Base-by-base conservation (phyloP, 371 early-diverging fungal genomes). In the Circinella umbellata region DNA sequence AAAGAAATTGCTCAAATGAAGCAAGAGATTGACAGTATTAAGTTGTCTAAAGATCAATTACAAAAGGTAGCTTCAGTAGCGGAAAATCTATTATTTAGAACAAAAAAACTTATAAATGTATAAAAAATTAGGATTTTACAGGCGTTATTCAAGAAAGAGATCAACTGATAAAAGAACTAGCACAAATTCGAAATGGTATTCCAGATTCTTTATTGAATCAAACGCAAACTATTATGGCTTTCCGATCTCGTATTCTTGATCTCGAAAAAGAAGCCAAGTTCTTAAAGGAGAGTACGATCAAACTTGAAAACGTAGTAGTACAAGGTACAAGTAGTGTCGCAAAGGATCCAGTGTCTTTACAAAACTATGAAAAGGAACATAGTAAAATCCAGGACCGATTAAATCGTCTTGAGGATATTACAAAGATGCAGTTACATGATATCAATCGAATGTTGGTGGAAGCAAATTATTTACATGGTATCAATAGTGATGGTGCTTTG, bases 361-460 rank as follows among this genome's bases (percentile, higher is more conserved):
- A 76, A 17, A 53, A 69, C 15, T 90, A 89, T 69, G 82, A 84
- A 71, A 76, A 72, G 55, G 84, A 84, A 69, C 82, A 89, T 63
- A 76, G 84, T 34, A 85, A 84, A 42, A 86, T 89, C 49, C 83
- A 89, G 75, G 89, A 87, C 71, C 88, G 89, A 66, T 77, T 85
- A 66, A 83, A 88, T 54, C 69, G 88, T 39, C 79, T 91, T 62
- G 86, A 88, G 63, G 88, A 83, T 85, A 90, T 81, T 67, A 87
- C 82, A 65, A 89, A 77, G 53, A 88, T 84, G 76, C 88, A 91
- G 69, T 74, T 88, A 57, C 88, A 83, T 47, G 89, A 89, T 61
- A 87, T 92, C 60, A 90, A 90, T 69, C 86, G 89, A n/a, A 83
- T 93, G 74, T 76, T 88, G 0, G 81, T 84, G 2, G 93, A 92